These are phyloP conservation scores for Zarea fungicola DNA, from an alignment of 2,329 filamentous ascomycete species.

Conservation along the genomic window DNA sequence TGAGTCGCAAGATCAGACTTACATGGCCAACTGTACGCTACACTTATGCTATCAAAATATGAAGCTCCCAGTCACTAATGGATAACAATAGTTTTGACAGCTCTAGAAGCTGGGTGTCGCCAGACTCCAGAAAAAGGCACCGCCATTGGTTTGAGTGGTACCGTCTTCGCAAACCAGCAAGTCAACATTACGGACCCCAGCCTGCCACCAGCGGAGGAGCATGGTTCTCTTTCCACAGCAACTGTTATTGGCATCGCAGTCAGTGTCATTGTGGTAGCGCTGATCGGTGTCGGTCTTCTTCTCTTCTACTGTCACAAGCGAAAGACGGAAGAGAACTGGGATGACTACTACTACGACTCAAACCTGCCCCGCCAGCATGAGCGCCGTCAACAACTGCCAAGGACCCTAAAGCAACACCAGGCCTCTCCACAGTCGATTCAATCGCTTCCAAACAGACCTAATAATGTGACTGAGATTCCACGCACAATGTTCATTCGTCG, in stretches of 20 bases:
- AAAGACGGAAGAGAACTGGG: slow-evolving; percentile 25
- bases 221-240: slow-evolving; percentile 37
- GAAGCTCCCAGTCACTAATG: slow-evolving; percentile 7
- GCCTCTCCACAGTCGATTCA: too few species aligned
- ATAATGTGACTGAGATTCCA: slow-evolving; percentile 11
- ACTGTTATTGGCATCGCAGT: slow-evolving; percentile 51
- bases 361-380: too few species aligned
- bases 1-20: slow-evolving; percentile 34
- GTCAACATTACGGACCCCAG: slow-evolving; percentile 37
- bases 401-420: too few species aligned
- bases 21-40: slow-evolving; percentile 46
- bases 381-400: too few species aligned
- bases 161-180: slow-evolving; percentile 32
- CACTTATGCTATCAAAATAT: not conserved
- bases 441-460: slow-evolving; percentile 14
- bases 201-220: slow-evolving; percentile 13
- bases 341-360: slow-evolving; percentile 20
- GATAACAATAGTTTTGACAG: slow-evolving; percentile 37
- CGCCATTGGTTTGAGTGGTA: slow-evolving; percentile 36
- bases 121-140: slow-evolving; percentile 36
- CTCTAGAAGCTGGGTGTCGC: slow-evolving; percentile 42
- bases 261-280: slow-evolving; percentile 37
- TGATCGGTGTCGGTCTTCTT: slow-evolving; percentile 40
- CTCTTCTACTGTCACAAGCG: slow-evolving; percentile 43
- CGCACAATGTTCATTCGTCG: slow-evolving; percentile 18